Evolutionary conservation across 2,329 filamentous ascomycete species (phyloP), one percentile per base, ranked within the genome.

Genomic region (Neonectria punicea): DNA sequence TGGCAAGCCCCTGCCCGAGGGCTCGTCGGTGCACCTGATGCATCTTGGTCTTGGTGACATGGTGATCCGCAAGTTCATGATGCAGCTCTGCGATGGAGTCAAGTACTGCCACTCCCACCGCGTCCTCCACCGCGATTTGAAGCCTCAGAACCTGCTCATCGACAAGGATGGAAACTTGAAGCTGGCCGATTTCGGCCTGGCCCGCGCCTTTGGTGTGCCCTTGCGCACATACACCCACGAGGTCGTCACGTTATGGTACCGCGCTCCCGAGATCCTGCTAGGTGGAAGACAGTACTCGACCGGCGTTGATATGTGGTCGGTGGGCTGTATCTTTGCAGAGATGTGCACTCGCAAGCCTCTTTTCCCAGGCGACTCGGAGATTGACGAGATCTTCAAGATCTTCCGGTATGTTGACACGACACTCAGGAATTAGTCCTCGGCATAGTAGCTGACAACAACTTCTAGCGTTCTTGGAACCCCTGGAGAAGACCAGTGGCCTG

Each of bases 301-400:
- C 14, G 94, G 94, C 62, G 93, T 97, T 46, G 94, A 97, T 76
- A 97, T 97, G 92, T 97, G 94, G 94, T 96, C 93, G 34, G 90
- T 94, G 54, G 94, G 94, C 67, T 96, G 93, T 80, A 97, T 97
- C 80, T 97, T 97, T 79, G 94, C 94, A 10, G 94, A 97, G 81
- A 97, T 97, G 94, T 97, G 93, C 81, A 97, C 94, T 2, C 89
- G 93, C 75, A 97, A 97, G 82, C 93, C 94, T 5, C 85, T 97
- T 47, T 97, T 97, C 84, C 93, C 94, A 13, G 94, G 94, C 63
- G 94, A 97, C 78, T 96, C 93, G 91, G 80, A 82, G 57, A 82
- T 82, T 75, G 80, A 82, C 65, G 80, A 82, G 68, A 82, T 81
- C 68, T 81, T 82, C 71, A 81, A 79, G 65, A 82, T 82, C 78